A percentile compares a stretch with the other conserved stretches of the same genome.
These are phyloP conservation scores for Athelia sp. DNA, from an alignment of 1,284 basidiomycete species.

Conservation along the genomic window DNA sequence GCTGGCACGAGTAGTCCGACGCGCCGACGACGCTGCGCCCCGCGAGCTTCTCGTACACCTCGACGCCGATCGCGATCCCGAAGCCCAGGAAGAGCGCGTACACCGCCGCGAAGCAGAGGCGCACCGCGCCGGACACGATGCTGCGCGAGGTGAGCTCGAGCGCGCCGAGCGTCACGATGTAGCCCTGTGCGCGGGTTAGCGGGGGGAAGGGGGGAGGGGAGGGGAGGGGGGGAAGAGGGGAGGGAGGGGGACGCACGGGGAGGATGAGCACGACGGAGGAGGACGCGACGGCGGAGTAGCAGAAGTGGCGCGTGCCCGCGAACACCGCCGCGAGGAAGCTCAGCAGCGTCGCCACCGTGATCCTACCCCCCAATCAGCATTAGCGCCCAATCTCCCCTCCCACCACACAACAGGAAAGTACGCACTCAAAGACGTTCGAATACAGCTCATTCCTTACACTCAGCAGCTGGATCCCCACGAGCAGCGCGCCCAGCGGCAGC, in stretches of 20 bases:
- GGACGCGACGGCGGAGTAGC: slow-evolving; percentile 84
- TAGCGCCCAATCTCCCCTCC: no score
- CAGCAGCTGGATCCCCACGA: slow-evolving; percentile 74
- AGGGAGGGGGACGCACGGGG: slow-evolving; percentile 51
- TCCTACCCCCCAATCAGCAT: slow-evolving; percentile 35
- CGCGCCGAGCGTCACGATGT: slow-evolving; percentile 76
- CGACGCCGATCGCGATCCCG: slow-evolving; percentile 75
- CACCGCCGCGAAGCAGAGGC: slow-evolving; percentile 78
- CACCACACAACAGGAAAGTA: slow-evolving; percentile 8
- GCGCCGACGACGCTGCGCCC: slow-evolving; percentile 40
- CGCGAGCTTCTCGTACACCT: slow-evolving; percentile 59
- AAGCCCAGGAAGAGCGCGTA: slow-evolving; percentile 82
- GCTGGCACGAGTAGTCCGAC: slow-evolving; percentile 54
- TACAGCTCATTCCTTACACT: slow-evolving; percentile 80
- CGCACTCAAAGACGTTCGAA: slow-evolving; percentile 80
- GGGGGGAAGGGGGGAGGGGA: no score
- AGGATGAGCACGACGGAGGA: slow-evolving; percentile 85
- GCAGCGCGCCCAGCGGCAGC: slow-evolving; percentile 77
- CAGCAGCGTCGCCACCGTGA: slow-evolving; percentile 74
- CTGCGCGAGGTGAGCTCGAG: slow-evolving; percentile 79
- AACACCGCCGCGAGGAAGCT: slow-evolving; percentile 81
- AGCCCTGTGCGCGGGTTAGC: no score
- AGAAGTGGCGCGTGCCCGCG: slow-evolving; percentile 68
- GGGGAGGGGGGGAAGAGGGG: neutral
- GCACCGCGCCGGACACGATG: slow-evolving; percentile 81